These are phyloP conservation scores for Omphalotus olearius DNA, from an alignment of 1,284 basidiomycete genomes.

Conservation along the genomic window DNA sequence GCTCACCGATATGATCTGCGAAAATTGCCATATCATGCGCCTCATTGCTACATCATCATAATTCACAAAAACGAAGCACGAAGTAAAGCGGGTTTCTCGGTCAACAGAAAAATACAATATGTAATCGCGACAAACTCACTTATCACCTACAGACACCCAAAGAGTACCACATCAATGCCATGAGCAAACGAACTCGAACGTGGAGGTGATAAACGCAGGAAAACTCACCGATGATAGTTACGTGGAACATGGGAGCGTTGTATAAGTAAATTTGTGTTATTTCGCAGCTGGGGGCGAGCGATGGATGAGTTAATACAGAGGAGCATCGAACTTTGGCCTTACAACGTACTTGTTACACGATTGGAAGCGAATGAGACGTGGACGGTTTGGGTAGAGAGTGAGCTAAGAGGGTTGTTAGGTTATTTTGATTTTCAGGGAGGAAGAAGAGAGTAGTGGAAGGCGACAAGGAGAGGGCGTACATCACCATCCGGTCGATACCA, in stretches of 20 bases:
- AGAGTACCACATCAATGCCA: too few relatives aligned
- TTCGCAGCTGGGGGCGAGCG: background rate
- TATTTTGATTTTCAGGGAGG: background rate
- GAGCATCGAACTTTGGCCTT: too few relatives aligned
- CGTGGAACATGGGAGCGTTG: conserved; percentile 16
- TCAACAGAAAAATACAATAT: too few relatives aligned
- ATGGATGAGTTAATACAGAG: background rate
- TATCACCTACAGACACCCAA: background rate
- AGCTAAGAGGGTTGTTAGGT: conserved; percentile 9
- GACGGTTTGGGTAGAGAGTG: conserved; percentile 15
- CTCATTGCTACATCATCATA: too few relatives aligned
- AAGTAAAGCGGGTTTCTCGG: too few relatives aligned
- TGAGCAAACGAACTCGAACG: too few relatives aligned
- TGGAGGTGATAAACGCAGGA: background rate
- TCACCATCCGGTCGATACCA: conserved; percentile 18
- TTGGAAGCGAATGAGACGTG: conserved; percentile 8
- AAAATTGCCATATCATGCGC: conserved; percentile 15
- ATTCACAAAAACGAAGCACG: too few relatives aligned
- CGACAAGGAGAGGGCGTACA: too few relatives aligned
- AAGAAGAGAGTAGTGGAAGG: too few relatives aligned
- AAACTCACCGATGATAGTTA: conserved; percentile 14
- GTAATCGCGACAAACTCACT: background rate
- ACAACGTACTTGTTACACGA: conserved; percentile 4
- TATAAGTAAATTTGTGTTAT: conserved; percentile 8
- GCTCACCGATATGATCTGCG: conserved; percentile 7